Evolutionary conservation across 441 rosid genomes (phyloP), one percentile per base, ranked within the genome.

Genomic region (Breynia disticha): DNA sequence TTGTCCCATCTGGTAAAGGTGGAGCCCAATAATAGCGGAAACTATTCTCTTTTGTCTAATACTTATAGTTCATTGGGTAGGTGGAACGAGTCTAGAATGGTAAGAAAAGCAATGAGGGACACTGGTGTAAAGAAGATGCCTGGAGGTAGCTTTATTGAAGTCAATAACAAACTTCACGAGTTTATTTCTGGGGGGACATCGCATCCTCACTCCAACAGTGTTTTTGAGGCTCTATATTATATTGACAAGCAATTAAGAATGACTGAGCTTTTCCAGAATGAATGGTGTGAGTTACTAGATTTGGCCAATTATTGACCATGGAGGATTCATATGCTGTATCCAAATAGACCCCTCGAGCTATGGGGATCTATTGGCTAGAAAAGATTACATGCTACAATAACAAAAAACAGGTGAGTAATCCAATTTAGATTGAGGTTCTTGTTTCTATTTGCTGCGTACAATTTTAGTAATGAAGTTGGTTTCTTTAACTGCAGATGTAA

Each of bases 11-110:
- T 85, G 58, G 60, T 73, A 21, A 52, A 55, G 71, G 45, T 88
- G 64, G 95, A 88, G 69, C 87, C 91, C 14, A 48, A 70, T 62
- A 83, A 83, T 62, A 77, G 89, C 57, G 90, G 97, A 50, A 88
- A 81, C 38, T 88, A 78, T 70, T 69, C 79, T 11, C 76, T 83
- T 65, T 59, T 89, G 56, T 79, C 71, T 0, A 80, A 83, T 63
- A 56, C 72, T 54, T 76, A 81, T 55, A 72, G 90, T 18, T 64
- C 77, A 37, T 55, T 62, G 21, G 85, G 90, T 11, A 77, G 67
- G 71, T 86, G 86, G 93, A 72, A 72, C 1, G 82, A 79, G 56
- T 74, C 82, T 11, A 65, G 84, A 63, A 67, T 43, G 56, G 55
- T 75, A 58, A 79, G 87, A 72, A 83, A 72, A 68, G 50, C 52